Conservation (phyloP, 2,329 filamentous ascomycete species). For the Ceratocystis cacaofunesta region DNA sequence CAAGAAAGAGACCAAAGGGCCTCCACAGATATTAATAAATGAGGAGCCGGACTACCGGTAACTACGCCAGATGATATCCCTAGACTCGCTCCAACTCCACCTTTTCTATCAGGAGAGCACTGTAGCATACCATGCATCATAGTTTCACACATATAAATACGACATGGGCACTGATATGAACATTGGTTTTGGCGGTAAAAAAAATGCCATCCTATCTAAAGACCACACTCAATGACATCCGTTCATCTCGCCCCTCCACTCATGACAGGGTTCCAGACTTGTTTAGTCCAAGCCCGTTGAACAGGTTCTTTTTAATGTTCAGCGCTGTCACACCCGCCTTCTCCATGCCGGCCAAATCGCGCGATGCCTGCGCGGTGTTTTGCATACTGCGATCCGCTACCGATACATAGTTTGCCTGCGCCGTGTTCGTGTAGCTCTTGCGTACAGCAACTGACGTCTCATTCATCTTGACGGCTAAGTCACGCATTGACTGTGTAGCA, state of each 20-base stretch:
- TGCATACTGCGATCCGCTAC: not conserved
- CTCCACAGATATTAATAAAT: not conserved
- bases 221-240: not conserved
- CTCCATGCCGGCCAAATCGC: conserved; percentile 8
- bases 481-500: conserved; percentile 78
- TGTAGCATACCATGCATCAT: not conserved
- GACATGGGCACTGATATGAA: not conserved
- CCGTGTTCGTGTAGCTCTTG: not conserved
- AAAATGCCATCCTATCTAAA: not conserved
- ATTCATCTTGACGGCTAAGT: conserved; percentile 68
- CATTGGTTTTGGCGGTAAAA: not conserved
- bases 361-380: not conserved
- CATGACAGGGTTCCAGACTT: not conserved
- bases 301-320: conserved; percentile 14
- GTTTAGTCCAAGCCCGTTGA: conserved; percentile 12
- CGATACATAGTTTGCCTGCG: not conserved
- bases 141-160: not conserved
- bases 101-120: not conserved
- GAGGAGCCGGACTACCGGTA: not conserved
- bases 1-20: conserved; percentile 8
- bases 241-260: not conserved
- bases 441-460: conserved; percentile 32
- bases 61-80: not conserved
- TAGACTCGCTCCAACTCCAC: not conserved
- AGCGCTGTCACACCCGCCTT: conserved; percentile 7